Conservation (phyloP, 768 basidiomycete species). For the Favolaschia claudopus region DNA sequence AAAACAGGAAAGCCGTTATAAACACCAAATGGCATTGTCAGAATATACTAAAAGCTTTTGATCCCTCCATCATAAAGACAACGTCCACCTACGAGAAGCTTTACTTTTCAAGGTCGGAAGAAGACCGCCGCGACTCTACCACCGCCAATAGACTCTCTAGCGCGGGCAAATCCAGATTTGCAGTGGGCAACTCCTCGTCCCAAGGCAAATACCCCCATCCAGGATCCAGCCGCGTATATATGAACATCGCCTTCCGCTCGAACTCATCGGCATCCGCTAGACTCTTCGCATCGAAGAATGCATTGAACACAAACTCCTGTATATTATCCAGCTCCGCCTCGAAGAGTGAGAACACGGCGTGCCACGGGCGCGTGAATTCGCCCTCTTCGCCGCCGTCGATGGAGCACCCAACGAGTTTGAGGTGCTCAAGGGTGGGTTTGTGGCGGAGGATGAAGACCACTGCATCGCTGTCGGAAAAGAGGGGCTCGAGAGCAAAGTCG, state of each 20-base stretch:
- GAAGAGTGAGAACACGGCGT: not conserved
- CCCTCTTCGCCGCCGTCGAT: not conserved
- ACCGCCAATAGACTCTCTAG: slow-evolving; percentile 40
- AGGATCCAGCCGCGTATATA: not conserved
- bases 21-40: no score
- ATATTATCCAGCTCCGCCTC: not conserved
- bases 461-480: not conserved
- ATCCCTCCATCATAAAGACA: no score
- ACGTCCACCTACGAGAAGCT: no score
- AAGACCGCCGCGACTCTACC: no score
- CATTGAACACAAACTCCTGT: not conserved
- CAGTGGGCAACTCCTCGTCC: not conserved
- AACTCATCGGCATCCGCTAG: not conserved
- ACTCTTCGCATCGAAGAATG: not conserved
- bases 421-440: slow-evolving; percentile 1
- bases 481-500: not conserved
- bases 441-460: slow-evolving; percentile 10
- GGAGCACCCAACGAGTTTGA: not conserved
- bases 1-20: no score
- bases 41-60: no score
- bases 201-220: not conserved
- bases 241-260: not conserved
- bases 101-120: no score
- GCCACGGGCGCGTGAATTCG: slow-evolving; percentile 5
- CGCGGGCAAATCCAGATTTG: not conserved